These are phyloP conservation scores for Trichoderma sp. DNA, from an alignment of 2,329 filamentous ascomycete genomes.

Conservation along the genomic window DNA sequence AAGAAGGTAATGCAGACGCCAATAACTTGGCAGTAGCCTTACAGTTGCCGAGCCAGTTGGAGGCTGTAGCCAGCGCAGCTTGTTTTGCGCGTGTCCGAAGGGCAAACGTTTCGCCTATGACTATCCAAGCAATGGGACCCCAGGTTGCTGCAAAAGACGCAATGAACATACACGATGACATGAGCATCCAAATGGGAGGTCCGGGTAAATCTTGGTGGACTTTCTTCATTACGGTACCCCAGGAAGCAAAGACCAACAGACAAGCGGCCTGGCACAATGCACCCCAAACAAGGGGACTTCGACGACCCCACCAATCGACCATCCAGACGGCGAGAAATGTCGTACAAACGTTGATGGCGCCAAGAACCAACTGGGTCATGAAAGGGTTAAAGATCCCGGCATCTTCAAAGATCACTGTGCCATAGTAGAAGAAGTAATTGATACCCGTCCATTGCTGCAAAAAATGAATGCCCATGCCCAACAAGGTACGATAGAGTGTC, in stretches of 20 bases:
- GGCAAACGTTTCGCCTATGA: conserved; percentile 69
- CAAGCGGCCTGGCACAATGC: conserved; percentile 69
- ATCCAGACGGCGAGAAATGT: conserved; percentile 71
- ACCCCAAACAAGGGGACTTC: conserved; percentile 67
- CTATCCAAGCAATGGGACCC: conserved; percentile 72
- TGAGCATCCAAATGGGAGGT: conserved; percentile 65
- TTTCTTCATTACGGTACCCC: conserved; percentile 49
- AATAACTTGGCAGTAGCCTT: conserved; percentile 29
- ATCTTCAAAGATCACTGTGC: conserved; percentile 68
- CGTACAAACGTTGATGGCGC: conserved; percentile 68
- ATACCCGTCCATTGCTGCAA: conserved; percentile 69
- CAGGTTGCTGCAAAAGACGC: conserved; percentile 70
- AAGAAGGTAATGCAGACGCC: neutral
- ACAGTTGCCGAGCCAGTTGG: conserved; percentile 65
- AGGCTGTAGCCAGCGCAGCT: conserved; percentile 57
- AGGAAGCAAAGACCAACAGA: conserved; percentile 65
- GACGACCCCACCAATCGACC: conserved; percentile 70
- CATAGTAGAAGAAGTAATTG: conserved; percentile 68
- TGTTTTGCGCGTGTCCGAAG: conserved; percentile 59
- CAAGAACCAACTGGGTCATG: conserved; percentile 69
- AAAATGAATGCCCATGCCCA: conserved; percentile 67
- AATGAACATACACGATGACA: conserved; percentile 75
- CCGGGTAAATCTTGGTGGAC: conserved; percentile 40
- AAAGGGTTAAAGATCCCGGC: conserved; percentile 69
- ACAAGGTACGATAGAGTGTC: conserved; percentile 64